Conservation (phyloP, 1,284 basidiomycete species). For the Rhodotorula glutinis region DNA sequence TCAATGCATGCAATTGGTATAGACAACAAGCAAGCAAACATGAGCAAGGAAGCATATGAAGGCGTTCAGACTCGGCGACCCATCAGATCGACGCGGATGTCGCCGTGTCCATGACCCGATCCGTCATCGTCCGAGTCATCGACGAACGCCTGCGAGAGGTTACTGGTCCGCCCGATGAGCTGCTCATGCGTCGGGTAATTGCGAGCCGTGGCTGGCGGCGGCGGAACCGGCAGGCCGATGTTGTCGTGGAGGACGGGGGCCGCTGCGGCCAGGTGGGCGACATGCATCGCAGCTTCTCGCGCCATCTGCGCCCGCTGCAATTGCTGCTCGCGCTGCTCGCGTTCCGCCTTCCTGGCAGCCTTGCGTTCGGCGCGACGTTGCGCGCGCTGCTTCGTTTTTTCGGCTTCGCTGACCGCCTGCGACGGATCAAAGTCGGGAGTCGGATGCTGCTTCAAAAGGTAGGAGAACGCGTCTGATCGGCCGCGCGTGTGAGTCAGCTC, state of each 20-base stretch:
- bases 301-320: background rate
- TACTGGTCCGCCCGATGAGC: background rate
- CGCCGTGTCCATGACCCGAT: background rate
- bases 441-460: background rate
- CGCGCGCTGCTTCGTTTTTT: background rate
- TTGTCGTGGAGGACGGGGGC: too few species aligned
- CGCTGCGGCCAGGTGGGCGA: background rate
- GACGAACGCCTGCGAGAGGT: constrained; percentile 1
- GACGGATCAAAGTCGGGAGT: background rate
- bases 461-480: background rate
- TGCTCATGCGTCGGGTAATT: background rate
- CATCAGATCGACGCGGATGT: background rate
- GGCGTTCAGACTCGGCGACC: background rate
- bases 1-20: too few species aligned
- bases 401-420: background rate
- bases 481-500: background rate
- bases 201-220: too few species aligned
- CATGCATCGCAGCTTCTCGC: background rate
- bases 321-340: too few species aligned
- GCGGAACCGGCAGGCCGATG: too few species aligned
- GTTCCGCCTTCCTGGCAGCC: background rate
- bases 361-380: constrained; percentile 1
- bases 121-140: background rate
- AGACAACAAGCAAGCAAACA: too few species aligned
- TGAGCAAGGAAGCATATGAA: too few species aligned